Conservation (phyloP, 345 rosid species). For the Arabis alpina region DNA sequence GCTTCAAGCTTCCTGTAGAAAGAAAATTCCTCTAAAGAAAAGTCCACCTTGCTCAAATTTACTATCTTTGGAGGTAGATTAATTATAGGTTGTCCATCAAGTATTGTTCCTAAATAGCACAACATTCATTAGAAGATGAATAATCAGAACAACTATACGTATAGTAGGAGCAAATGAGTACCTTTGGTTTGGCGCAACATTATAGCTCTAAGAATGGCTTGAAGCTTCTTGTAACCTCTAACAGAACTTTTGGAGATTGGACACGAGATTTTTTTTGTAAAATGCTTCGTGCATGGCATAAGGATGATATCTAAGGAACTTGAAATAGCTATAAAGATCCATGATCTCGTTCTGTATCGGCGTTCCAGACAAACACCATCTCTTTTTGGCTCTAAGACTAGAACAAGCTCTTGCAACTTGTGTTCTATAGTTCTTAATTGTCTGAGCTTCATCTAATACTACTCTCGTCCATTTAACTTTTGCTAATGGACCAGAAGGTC, state of each 20-base stretch:
- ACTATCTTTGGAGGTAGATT: constrained; percentile 74
- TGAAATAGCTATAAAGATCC: constrained; percentile 90
- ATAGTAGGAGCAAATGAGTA: constrained; percentile 27
- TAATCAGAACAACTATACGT: constrained; percentile 14
- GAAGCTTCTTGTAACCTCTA: constrained; percentile 88
- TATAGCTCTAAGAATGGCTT: constrained; percentile 78
- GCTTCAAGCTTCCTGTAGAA: constrained; percentile 77
- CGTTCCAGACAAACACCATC: constrained; percentile 98
- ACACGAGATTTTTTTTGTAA: constrained; percentile 52
- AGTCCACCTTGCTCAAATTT: constrained; percentile 59
- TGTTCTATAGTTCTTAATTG: constrained; percentile 83
- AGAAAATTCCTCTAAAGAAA: constrained; percentile 70
- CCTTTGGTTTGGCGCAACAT: constrained; percentile 96
- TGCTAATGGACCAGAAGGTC: constrained; percentile 70
- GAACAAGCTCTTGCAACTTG: constrained; percentile 87
- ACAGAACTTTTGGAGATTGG: constrained; percentile 62
- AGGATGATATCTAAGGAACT: constrained; percentile 83
- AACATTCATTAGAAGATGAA: constrained; percentile 3
- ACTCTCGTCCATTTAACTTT: constrained; percentile 81
- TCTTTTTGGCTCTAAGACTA: constrained; percentile 81
- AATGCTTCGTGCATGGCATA: constrained; percentile 65
- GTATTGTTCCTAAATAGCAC: constrained; percentile 61
- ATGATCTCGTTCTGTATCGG: constrained; percentile 83
- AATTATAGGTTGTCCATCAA: constrained; percentile 82
- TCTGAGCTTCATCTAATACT: constrained; percentile 89